Conservation (phyloP, 441 rosid species). For the Jatropha multifida region DNA sequence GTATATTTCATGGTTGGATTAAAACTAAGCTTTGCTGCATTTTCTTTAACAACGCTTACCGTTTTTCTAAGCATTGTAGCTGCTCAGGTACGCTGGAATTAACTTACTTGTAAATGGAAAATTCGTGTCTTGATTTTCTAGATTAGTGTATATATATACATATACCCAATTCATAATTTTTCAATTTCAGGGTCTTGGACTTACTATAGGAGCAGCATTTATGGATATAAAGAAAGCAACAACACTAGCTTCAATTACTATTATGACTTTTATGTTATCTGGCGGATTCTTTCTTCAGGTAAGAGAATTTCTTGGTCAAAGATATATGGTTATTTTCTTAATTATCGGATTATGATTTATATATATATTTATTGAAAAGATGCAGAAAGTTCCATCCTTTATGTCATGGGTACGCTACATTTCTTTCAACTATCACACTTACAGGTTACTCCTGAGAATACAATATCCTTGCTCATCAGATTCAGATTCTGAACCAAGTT, state of each 20-base stretch:
- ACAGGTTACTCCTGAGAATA: constrained; percentile 12
- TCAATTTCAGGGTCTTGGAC: constrained; percentile 13
- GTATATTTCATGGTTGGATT: constrained; percentile 17
- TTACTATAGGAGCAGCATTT: constrained; percentile 11
- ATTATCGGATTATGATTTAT: not conserved
- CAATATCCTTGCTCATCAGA: constrained; percentile 23
- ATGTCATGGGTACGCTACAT: constrained; percentile 19
- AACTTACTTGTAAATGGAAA: not conserved
- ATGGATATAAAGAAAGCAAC: constrained; percentile 21
- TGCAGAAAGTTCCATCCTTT: constrained; percentile 15
- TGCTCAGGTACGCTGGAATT: constrained; percentile 12
- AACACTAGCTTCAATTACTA: constrained; percentile 12
- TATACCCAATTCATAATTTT: not conserved
- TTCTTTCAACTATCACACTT: constrained; percentile 18
- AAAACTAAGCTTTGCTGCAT: constrained; percentile 7
- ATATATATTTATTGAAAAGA: not conserved
- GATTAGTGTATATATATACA: too few relatives aligned
- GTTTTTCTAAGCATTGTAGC: constrained; percentile 12
- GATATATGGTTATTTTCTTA: not conserved
- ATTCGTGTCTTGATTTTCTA: too few relatives aligned
- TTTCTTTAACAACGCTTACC: constrained; percentile 11
- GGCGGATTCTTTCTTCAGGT: constrained; percentile 20
- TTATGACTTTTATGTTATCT: constrained; percentile 22
- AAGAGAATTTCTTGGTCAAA: constrained; percentile 4
- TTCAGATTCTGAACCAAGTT: constrained; percentile 11